Evolutionary conservation across 2,329 filamentous ascomycete species (phyloP).

Genomic region (Diaporthe amygdali): DNA sequence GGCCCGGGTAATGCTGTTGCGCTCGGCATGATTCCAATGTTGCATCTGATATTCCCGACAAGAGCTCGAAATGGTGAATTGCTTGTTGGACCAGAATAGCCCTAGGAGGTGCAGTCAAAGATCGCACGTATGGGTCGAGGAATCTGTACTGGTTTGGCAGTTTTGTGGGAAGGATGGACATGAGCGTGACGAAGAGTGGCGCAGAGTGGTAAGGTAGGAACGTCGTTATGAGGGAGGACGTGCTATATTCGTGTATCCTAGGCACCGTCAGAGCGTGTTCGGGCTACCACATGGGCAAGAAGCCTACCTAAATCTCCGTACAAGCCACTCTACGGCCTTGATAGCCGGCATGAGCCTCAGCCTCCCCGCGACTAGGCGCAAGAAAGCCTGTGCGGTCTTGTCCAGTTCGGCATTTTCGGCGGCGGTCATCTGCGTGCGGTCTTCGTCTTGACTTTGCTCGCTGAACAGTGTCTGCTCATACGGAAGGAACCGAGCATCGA

Average conservation of each 20-base stretch:
- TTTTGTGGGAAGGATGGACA: slow-evolving; percentile 83
- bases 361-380: slow-evolving; percentile 78
- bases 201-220: slow-evolving; percentile 93
- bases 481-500: slow-evolving; percentile 78
- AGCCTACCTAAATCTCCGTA: slow-evolving; percentile 81
- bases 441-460: slow-evolving; percentile 88
- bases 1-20: slow-evolving; percentile 74
- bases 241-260: slow-evolving; percentile 93
- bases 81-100: slow-evolving; percentile 85
- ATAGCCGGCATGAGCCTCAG: slow-evolving; percentile 85
- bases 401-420: slow-evolving; percentile 85
- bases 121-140: slow-evolving; percentile 83
- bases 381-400: slow-evolving; percentile 77
- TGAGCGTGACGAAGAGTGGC: slow-evolving; percentile 81
- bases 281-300: slow-evolving; percentile 13
- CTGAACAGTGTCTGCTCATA: slow-evolving; percentile 87
- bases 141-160: slow-evolving; percentile 82
- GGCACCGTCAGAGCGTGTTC: slow-evolving; percentile 24
- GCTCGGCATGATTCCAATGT: slow-evolving; percentile 75
- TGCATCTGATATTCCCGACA: slow-evolving; percentile 78
- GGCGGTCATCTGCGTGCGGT: slow-evolving; percentile 82
- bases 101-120: slow-evolving; percentile 76
- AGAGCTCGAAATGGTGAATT: slow-evolving; percentile 77
- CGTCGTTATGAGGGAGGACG: slow-evolving; percentile 75
- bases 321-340: slow-evolving; percentile 93